These are phyloP conservation scores for Arachis monticola DNA, from an alignment of 331 rosid species.

Conservation along the genomic window DNA sequence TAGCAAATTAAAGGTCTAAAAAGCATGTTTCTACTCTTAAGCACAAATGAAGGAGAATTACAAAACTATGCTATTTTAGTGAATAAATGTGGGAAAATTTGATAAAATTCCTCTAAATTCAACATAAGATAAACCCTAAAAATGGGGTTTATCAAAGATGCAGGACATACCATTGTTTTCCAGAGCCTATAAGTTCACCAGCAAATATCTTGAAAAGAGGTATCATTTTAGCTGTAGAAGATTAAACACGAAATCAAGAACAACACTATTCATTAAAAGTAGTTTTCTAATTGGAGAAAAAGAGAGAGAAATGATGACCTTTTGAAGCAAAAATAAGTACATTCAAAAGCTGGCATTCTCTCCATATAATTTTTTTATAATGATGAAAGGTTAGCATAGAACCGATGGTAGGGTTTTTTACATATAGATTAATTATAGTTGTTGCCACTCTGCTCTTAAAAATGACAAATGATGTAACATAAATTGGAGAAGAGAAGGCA, in stretches of 20 bases:
- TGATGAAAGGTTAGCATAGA: slow-evolving; percentile 7
- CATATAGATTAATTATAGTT: background rate
- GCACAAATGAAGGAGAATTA: no score
- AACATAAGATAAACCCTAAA: no score
- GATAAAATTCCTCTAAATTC: no score
- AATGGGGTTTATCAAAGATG: no score
- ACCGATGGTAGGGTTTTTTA: background rate
- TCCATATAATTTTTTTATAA: background rate
- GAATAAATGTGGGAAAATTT: no score
- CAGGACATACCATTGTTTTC: no score
- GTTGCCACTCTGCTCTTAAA: background rate
- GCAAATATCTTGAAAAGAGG: no score
- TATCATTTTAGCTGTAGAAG: no score
- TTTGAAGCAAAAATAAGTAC: background rate
- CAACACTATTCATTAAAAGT: background rate
- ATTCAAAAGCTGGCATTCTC: background rate
- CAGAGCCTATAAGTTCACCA: no score
- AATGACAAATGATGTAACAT: background rate
- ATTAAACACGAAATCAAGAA: background rate
- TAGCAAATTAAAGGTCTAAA: no score
- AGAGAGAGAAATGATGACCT: slow-evolving; percentile 2
- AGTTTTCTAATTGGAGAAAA: background rate
- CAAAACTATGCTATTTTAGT: no score
- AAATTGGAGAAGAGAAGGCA: background rate
- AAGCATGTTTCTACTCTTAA: no score